Evolutionary conservation across 2,329 filamentous ascomycete genomes (phyloP), one percentile per base, ranked within the genome.

Genomic region (Colletotrichum nymphaeae): DNA sequence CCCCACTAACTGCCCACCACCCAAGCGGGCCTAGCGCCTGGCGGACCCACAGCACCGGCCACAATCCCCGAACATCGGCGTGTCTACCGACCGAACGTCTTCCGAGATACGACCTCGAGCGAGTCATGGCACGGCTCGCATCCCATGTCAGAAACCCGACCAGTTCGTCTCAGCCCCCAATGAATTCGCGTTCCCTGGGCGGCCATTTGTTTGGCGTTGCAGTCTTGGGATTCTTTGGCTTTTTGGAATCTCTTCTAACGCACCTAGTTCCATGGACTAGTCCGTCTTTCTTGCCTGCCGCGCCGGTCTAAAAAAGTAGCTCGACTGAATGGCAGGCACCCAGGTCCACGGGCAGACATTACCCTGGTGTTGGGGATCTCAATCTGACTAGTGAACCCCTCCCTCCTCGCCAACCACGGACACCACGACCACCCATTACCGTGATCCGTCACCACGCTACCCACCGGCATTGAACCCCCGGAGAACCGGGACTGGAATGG

Each of bases 81-180:
- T 58, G 22, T 42, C 65, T 46, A 30, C 55, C 52, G 26, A 49
- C 35, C 46, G 30, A 57, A 19, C 11, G 30, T 60, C 30, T 26
- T 67, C 55, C 55, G 55, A 37, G 9, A 14, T 26, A 32, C 60
- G 26, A 52, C 49, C 30, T 53, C 14, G 46, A 37, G 55, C 70
- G 70, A 73, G 70, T 73, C 67, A 73, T 65, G 60, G 24, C 14
- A 14, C 32, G 56, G 32, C 24, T 60, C 60, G 55, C 59, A 30
- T 63, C 22, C 69, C 49, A 63, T 63, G 46, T 67, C 46, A 56
- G 16, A 53, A 30, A n/a, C 35, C 46, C 32, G 24, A 42, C 11
- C 52, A 19, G 52, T 26, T 56, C 22, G 28, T 56, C n/a, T 53
- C n/a, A 52, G 26, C 42, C 26, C 42, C 60, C 7, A 63, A 42